Percentiles rank a stretch among this genome's conserved stretches.
These are phyloP conservation scores for Sporobolomyces pararoseus DNA, from an alignment of 768 basidiomycete genomes.

Conservation along the genomic window DNA sequence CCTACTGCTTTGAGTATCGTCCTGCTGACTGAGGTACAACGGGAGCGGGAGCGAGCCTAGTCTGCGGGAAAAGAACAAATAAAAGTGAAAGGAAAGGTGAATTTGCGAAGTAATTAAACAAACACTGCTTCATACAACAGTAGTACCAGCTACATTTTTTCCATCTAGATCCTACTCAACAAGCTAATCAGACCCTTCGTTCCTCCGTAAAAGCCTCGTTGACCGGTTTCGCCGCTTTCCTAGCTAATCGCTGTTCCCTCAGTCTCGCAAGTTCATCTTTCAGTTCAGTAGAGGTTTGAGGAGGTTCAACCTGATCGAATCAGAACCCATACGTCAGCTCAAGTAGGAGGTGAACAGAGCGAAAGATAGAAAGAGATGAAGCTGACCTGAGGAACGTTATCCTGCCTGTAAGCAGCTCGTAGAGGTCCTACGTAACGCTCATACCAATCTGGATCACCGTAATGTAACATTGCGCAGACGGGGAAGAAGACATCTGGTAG, in stretches of 20 bases:
- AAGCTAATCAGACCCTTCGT: constrained; percentile 1
- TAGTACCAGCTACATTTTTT: no score
- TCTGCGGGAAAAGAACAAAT: no score
- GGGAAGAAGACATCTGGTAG: constrained; percentile 68
- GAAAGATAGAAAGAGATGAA: neutral
- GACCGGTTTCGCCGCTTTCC: constrained; percentile 16
- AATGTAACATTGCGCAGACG: constrained; percentile 72
- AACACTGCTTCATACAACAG: no score
- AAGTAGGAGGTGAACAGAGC: neutral
- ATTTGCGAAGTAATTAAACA: no score
- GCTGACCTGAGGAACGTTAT: constrained; percentile 34
- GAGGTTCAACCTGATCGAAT: constrained; percentile 23
- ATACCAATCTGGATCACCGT: constrained; percentile 86
- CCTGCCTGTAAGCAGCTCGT: constrained; percentile 45
- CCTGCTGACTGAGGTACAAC: no score
- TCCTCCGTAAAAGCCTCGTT: neutral
- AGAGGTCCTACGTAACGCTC: constrained; percentile 71
- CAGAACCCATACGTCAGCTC: neutral
- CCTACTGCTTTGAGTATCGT: no score
- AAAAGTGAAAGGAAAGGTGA: no score
- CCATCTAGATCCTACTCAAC: no score
- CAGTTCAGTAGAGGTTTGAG: constrained; percentile 18
- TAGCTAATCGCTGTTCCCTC: constrained; percentile 29
- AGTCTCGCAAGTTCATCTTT: constrained; percentile 28
- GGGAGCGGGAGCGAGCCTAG: no score